Percentiles rank a stretch among this genome's conserved stretches.
These are phyloP conservation scores for Colletotrichum tropicicola DNA, from an alignment of 2,329 filamentous ascomycete species.

Conservation along the genomic window DNA sequence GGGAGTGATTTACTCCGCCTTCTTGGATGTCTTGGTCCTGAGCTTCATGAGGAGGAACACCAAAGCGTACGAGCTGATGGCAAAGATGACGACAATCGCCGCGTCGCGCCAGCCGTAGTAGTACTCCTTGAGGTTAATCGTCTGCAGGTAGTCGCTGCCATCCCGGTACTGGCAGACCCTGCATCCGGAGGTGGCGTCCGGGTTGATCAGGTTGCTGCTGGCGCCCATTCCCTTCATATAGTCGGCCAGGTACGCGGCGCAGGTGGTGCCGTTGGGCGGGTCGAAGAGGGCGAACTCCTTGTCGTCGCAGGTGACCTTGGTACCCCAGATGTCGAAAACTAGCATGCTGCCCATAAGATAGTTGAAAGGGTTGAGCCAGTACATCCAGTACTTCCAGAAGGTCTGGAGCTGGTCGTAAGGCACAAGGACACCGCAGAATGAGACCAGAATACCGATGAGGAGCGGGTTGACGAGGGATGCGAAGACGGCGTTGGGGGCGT, in stretches of 20 bases:
- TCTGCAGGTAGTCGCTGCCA: conserved; percentile 68
- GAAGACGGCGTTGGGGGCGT: conserved; percentile 68
- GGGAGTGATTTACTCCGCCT: conserved; percentile 45
- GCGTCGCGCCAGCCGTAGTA: conserved; percentile 74
- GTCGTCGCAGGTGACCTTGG: conserved; percentile 54
- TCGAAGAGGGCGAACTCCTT: conserved; percentile 61
- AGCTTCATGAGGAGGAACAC: conserved; percentile 58
- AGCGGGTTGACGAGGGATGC: conserved; percentile 66
- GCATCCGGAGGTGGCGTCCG: conserved; percentile 63
- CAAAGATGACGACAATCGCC: conserved; percentile 66
- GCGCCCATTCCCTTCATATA: conserved; percentile 60
- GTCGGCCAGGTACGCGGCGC: conserved; percentile 62
- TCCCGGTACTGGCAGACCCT: conserved; percentile 67
- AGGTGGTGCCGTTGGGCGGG: conserved; percentile 61
- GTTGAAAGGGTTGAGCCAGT: conserved; percentile 62
- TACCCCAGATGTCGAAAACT: conserved; percentile 58
- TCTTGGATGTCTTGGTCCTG: conserved; percentile 57
- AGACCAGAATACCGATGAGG: conserved; percentile 66
- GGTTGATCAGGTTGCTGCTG: conserved; percentile 65
- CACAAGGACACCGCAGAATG: conserved; percentile 80
- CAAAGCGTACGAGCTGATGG: conserved; percentile 59
- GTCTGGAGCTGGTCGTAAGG: conserved; percentile 68
- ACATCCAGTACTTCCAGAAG: conserved; percentile 73
- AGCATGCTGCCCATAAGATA: conserved; percentile 67
- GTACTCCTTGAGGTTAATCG: conserved; percentile 67